Percentiles rank a stretch among this genome's conserved stretches.
These are phyloP conservation scores for Zymoseptoria crescenta DNA, from an alignment of 2,329 filamentous ascomycete species.

Conservation along the genomic window DNA sequence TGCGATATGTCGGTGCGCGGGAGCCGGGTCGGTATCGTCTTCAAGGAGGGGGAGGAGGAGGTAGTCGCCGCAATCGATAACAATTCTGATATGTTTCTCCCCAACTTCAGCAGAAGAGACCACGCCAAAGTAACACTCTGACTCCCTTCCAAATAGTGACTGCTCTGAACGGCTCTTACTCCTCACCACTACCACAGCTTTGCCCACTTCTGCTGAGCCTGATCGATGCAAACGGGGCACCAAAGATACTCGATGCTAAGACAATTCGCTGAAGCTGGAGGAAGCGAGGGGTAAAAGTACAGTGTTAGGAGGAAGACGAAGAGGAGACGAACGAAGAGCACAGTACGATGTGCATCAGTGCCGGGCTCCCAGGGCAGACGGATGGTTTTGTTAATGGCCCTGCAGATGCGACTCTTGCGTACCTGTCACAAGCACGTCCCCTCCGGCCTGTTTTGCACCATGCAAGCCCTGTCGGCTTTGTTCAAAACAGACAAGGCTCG, in stretches of 20 bases:
- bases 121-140: background rate
- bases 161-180: background rate
- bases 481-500: slow-evolving; percentile 13
- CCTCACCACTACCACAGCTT: background rate
- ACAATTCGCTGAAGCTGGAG: background rate
- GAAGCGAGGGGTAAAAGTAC: background rate
- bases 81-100: background rate
- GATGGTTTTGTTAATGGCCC: slow-evolving; percentile 18
- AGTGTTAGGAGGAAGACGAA: slow-evolving; percentile 8
- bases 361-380: slow-evolving; percentile 11
- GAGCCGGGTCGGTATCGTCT: background rate
- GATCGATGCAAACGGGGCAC: background rate
- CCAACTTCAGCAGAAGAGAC: background rate
- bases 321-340: background rate
- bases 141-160: background rate
- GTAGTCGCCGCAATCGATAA: background rate
- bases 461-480: slow-evolving; percentile 28
- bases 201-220: background rate
- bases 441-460: slow-evolving; percentile 18
- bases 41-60: background rate
- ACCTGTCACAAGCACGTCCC: slow-evolving; percentile 20
- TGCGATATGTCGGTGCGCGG: slow-evolving; percentile 3
- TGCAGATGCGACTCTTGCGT: slow-evolving; percentile 1
- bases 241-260: background rate
- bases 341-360: slow-evolving; percentile 3